Evolutionary conservation across 2,329 filamentous ascomycete genomes (phyloP).

Genomic region (Fusarium papillatum): DNA sequence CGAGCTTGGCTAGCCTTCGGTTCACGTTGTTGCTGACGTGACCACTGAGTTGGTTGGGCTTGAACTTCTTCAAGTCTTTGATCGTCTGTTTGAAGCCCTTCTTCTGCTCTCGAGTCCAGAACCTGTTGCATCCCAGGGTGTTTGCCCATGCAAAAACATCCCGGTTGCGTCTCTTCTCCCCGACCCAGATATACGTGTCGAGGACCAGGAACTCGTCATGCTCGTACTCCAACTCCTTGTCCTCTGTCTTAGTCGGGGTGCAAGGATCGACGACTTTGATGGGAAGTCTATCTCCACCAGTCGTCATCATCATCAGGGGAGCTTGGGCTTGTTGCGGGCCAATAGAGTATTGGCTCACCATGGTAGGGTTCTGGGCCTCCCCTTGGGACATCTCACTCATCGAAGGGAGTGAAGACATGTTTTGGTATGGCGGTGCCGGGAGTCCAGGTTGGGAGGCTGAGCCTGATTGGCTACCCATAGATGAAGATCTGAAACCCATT

Average conservation of each 20-base stretch:
- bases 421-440: not conserved
- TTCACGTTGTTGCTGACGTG: not conserved
- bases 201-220: not conserved
- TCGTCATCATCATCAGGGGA: not conserved
- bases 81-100: not conserved
- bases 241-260: too few species aligned
- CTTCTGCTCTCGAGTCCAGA: not conserved
- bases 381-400: not conserved
- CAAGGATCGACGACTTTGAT: not conserved
- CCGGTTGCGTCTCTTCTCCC: not conserved
- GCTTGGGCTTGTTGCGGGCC: not conserved
- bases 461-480: not conserved
- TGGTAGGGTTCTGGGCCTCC: not conserved
- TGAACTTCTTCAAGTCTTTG: not conserved
- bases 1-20: not conserved
- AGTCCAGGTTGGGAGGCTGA: not conserved
- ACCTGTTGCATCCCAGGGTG: not conserved
- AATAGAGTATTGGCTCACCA: not conserved
- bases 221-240: not conserved
- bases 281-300: not conserved
- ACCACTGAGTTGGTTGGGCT: not conserved
- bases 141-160: not conserved
- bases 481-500: not conserved
- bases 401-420: not conserved
- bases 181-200: not conserved